Percentiles rank a stretch among this genome's conserved stretches.
These are phyloP conservation scores for Mercurialis annua DNA, from an alignment of 345 rosid genomes.

Conservation along the genomic window DNA sequence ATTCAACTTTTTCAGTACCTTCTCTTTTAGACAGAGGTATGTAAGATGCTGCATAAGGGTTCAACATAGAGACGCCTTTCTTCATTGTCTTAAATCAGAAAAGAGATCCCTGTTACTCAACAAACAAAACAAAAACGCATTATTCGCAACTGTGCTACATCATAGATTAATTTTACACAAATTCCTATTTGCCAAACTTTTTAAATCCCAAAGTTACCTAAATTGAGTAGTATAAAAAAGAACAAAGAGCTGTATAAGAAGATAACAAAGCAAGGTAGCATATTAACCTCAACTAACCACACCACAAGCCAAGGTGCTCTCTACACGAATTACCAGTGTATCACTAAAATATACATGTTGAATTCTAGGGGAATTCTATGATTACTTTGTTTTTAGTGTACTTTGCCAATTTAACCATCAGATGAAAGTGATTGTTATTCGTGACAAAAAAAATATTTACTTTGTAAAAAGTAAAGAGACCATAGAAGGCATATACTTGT, in stretches of 20 bases:
- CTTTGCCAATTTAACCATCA: too few relatives aligned
- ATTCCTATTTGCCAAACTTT: neutral
- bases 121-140: neutral
- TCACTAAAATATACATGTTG: too few relatives aligned
- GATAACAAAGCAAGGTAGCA: neutral
- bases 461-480: too few relatives aligned
- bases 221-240: neutral
- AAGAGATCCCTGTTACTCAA: conserved; percentile 16
- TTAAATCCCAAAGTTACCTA: neutral
- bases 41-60: conserved; percentile 74
- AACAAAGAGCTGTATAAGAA: neutral
- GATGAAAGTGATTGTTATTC: too few relatives aligned
- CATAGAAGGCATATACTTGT: too few relatives aligned
- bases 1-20: conserved; percentile 20
- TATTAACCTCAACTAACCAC: neutral
- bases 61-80: conserved; percentile 59
- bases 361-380: too few relatives aligned
- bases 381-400: too few relatives aligned
- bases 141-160: neutral
- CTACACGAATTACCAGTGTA: too few relatives aligned
- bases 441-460: too few relatives aligned
- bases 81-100: conserved; percentile 42
- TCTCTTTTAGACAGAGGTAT: conserved; percentile 68
- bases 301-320: too few relatives aligned
- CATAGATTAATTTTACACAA: neutral